Percentiles rank a stretch among this genome's conserved stretches.
Evolutionary conservation across 2,329 filamentous ascomycete species (phyloP).

Genomic region (Trichoderma atroviride): DNA sequence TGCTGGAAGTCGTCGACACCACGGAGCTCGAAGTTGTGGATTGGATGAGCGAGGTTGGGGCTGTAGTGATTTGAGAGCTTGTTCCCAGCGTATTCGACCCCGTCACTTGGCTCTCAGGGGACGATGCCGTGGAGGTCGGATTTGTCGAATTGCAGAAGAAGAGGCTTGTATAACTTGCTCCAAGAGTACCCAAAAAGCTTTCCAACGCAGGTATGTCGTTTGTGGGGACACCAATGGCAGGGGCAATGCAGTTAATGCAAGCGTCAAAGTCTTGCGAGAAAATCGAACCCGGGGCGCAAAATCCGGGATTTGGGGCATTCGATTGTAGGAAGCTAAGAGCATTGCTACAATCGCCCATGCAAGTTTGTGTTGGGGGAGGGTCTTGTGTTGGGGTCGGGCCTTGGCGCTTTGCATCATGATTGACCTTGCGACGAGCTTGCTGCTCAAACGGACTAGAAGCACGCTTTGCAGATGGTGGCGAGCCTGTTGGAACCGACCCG

Average conservation of each 20-base stretch:
- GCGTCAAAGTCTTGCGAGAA: constrained; percentile 43
- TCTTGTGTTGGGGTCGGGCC: constrained; percentile 43
- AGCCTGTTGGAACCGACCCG: constrained; percentile 32
- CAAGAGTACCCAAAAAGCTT: constrained; percentile 48
- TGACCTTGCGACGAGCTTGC: constrained; percentile 29
- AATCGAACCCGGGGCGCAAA: constrained; percentile 49
- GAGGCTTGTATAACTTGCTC: constrained; percentile 43
- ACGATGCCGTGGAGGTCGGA: constrained; percentile 26
- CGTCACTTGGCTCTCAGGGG: constrained; percentile 35
- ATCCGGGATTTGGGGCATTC: constrained; percentile 49
- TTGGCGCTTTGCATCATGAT: constrained; percentile 45
- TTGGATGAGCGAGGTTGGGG: constrained; percentile 22
- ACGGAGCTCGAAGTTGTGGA: constrained; percentile 10
- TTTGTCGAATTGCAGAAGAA: constrained; percentile 47
- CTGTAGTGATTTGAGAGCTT: constrained; percentile 34
- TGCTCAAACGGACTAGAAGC: constrained; percentile 9
- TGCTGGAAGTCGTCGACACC: not conserved
- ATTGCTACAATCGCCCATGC: constrained; percentile 57
- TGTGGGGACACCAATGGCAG: constrained; percentile 34
- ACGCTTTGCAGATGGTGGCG: constrained; percentile 19
- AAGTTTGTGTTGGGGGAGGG: constrained; percentile 48
- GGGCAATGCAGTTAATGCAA: constrained; percentile 50
- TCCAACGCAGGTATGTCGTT: constrained; percentile 31
- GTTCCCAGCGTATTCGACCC: constrained; percentile 32
- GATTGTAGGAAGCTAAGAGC: constrained; percentile 50